These are phyloP conservation scores for Russula earlei DNA, from an alignment of 768 basidiomycete species.

Conservation along the genomic window DNA sequence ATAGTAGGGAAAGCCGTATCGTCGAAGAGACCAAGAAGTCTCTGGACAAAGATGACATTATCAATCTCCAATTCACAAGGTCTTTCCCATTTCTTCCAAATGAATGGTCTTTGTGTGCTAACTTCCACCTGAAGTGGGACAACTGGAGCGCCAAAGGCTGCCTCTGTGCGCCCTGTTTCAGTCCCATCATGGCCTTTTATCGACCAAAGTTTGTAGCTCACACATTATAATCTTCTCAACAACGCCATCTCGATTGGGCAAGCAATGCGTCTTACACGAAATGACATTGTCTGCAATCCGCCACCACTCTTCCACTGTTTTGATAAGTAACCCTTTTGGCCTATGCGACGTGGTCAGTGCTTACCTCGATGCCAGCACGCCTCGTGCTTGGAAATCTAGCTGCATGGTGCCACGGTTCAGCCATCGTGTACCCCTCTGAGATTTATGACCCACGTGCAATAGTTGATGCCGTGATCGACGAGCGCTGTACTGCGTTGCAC, in stretches of 20 bases:
- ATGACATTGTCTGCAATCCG: conserved; percentile 70
- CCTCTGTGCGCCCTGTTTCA: conserved; percentile 44
- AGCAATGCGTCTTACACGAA: conserved; percentile 56
- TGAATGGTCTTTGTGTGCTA: conserved; percentile 4
- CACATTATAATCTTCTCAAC: conserved; percentile 71
- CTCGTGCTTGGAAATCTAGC: conserved; percentile 77
- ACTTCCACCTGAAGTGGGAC: conserved; percentile 48
- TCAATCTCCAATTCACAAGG: conserved; percentile 85
- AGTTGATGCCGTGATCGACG: conserved; percentile 58
- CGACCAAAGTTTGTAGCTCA: conserved; percentile 37
- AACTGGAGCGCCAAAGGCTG: conserved; percentile 74
- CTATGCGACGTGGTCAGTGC: neutral
- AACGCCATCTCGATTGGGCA: conserved; percentile 63
- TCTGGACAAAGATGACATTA: conserved; percentile 54
- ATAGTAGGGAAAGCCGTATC: conserved; percentile 29
- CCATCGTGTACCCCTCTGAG: conserved; percentile 66
- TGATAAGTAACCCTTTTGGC: conserved; percentile 48
- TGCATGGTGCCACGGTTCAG: conserved; percentile 64
- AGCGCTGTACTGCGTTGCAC: conserved; percentile 70
- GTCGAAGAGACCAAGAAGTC: conserved; percentile 36
- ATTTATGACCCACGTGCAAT: conserved; percentile 54
- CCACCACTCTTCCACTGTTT: conserved; percentile 85
- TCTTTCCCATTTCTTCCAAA: conserved; percentile 23
- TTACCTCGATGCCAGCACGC: conserved; percentile 33
- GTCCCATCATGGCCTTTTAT: neutral